These are phyloP conservation scores for Pleurotus ostreatus DNA, from an alignment of 768 basidiomycete genomes.

Conservation along the genomic window DNA sequence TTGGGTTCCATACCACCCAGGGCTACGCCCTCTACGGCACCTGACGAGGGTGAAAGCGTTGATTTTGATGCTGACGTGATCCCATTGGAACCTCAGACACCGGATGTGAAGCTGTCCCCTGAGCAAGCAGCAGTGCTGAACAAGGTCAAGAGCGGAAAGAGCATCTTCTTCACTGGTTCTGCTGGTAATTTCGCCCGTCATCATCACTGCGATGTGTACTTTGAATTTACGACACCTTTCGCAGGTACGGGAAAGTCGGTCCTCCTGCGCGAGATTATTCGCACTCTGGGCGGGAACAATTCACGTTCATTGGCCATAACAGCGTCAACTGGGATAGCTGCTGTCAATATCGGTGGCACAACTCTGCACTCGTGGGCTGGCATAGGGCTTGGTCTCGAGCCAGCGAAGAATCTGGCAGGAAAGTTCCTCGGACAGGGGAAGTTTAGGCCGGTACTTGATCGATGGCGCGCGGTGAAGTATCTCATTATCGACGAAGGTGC, in stretches of 20 bases:
- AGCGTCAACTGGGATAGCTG: conserved; percentile 76
- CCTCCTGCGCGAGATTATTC: conserved; percentile 71
- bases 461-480: conserved; percentile 61
- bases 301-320: conserved; percentile 59
- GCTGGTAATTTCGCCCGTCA: conserved; percentile 47
- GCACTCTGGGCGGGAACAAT: conserved; percentile 28
- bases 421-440: conserved; percentile 46
- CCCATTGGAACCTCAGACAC: conserved; percentile 1
- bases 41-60: background rate
- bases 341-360: conserved; percentile 76
- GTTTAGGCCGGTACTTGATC: conserved; percentile 34
- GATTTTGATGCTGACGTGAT: background rate
- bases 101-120: conserved; percentile 36
- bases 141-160: conserved; percentile 54
- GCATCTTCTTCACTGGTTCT: conserved; percentile 83
- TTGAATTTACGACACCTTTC: background rate
- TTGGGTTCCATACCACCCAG: background rate
- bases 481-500: conserved; percentile 86
- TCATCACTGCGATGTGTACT: background rate
- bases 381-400: conserved; percentile 67
- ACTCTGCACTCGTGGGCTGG: conserved; percentile 86
- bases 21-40: background rate
- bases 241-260: conserved; percentile 83
- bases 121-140: conserved; percentile 49
- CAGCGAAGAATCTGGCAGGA: conserved; percentile 43